Conservation (phyloP, 495 filamentous ascomycete species). For the Oidiodendron maius region DNA sequence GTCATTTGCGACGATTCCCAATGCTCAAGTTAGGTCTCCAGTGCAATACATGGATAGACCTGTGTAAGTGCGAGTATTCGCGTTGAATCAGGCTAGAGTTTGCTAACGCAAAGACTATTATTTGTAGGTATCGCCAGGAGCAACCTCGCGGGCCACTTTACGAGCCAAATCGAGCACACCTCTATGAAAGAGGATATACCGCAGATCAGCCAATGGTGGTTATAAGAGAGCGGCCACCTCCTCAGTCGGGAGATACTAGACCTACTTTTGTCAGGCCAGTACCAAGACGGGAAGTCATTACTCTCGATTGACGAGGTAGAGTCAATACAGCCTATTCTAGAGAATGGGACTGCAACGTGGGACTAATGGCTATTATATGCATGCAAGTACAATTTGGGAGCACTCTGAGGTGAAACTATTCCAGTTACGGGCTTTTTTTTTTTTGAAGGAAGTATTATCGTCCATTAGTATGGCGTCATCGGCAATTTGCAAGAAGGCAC, state of each 20-base stretch:
- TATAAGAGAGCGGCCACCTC: neutral
- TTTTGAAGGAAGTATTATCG: too few species aligned
- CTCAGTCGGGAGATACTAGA: neutral
- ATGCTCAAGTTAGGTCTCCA: slow-evolving; percentile 18
- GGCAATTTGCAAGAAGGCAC: too few species aligned
- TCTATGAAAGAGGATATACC: neutral
- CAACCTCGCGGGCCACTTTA: slow-evolving; percentile 5
- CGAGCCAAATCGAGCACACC: neutral
- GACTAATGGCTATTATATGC: too few species aligned
- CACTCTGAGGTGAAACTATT: too few species aligned
- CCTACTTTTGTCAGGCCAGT: slow-evolving; percentile 4
- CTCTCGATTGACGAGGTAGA: slow-evolving; percentile 3
- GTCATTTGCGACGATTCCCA: slow-evolving; percentile 9
- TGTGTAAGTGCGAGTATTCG: slow-evolving; percentile 16
- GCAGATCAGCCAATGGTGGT: neutral
- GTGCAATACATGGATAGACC: slow-evolving; percentile 14
- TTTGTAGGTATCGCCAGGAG: neutral
- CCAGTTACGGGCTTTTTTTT: too few species aligned
- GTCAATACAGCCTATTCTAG: too few species aligned
- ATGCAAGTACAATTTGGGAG: too few species aligned
- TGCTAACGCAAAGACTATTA: neutral
- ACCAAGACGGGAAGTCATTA: slow-evolving; percentile 9
- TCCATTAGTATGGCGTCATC: too few species aligned
- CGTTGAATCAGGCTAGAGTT: neutral
- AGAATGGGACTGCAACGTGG: too few species aligned